phyloP scores from a whole-genome alignment of 2,329 filamentous ascomycete genomes.

The Colletotrichum sp. region DNA sequence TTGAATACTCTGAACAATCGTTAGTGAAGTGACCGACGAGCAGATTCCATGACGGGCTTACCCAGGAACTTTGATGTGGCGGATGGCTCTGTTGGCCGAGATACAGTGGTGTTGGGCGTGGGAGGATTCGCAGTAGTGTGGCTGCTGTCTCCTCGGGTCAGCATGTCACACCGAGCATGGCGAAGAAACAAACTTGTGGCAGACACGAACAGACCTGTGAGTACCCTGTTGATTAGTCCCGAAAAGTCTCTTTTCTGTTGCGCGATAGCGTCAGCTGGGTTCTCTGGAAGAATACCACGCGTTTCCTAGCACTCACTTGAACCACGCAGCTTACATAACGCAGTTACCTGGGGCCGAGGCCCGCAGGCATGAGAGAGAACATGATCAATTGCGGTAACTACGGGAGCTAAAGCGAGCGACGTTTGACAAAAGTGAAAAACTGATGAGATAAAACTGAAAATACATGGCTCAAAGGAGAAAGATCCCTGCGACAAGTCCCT shows the following conservation, averaged over 20 bases:
- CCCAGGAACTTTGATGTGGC: neutral
- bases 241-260: neutral
- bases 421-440: too few species aligned
- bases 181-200: neutral
- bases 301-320: neutral
- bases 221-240: neutral
- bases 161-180: neutral
- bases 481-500: too few species aligned
- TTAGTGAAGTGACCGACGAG: too few species aligned
- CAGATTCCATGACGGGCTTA: neutral
- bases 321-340: neutral
- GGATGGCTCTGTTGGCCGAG: neutral
- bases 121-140: neutral
- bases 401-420: neutral
- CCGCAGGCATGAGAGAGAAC: neutral
- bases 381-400: neutral
- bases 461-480: too few species aligned
- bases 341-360: neutral
- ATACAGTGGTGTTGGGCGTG: neutral
- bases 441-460: too few species aligned
- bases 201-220: neutral
- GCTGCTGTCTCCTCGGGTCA: neutral
- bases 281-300: neutral
- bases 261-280: neutral
- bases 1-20: too few species aligned